Percentiles rank a stretch among this genome's conserved stretches.
phyloP scores from a whole-genome alignment of 2,329 filamentous ascomycete genomes.

The Aureobasidium subglaciale region DNA sequence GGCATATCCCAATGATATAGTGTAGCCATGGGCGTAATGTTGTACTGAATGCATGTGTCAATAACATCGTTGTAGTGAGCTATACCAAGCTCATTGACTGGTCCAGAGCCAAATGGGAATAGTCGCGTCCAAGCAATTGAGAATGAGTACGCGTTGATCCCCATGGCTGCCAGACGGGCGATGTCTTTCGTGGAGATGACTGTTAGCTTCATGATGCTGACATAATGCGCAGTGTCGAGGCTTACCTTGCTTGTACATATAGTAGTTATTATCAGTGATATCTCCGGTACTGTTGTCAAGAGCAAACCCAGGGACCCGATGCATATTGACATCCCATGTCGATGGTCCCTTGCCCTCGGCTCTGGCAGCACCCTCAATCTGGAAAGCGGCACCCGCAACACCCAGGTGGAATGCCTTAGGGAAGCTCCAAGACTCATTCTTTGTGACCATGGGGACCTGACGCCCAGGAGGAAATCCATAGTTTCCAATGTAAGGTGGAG shows the following conservation, averaged over 20 bases:
- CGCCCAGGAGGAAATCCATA: slow-evolving; percentile 26
- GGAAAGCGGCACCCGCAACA: slow-evolving; percentile 29
- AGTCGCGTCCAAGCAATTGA: slow-evolving; percentile 44
- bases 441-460: slow-evolving; percentile 24
- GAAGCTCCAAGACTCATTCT: slow-evolving; percentile 25
- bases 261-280: slow-evolving; percentile 44
- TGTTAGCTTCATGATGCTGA: not conserved
- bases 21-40: slow-evolving; percentile 40
- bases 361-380: slow-evolving; percentile 27
- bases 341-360: slow-evolving; percentile 26
- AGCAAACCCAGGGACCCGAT: slow-evolving; percentile 23
- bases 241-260: slow-evolving; percentile 17
- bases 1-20: slow-evolving; percentile 41
- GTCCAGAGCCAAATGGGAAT: slow-evolving; percentile 41
- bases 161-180: slow-evolving; percentile 35
- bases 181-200: slow-evolving; percentile 19
- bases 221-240: not conserved
- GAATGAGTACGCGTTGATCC: slow-evolving; percentile 34
- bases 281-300: slow-evolving; percentile 34
- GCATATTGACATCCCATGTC: slow-evolving; percentile 31
- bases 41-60: slow-evolving; percentile 29
- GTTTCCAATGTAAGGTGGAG: slow-evolving; percentile 25
- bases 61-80: slow-evolving; percentile 45
- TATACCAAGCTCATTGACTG: slow-evolving; percentile 41
- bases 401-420: slow-evolving; percentile 33